These are phyloP conservation scores for Ogataea paraovalis DNA, from an alignment of 805 yeast species.

Conservation along the genomic window DNA sequence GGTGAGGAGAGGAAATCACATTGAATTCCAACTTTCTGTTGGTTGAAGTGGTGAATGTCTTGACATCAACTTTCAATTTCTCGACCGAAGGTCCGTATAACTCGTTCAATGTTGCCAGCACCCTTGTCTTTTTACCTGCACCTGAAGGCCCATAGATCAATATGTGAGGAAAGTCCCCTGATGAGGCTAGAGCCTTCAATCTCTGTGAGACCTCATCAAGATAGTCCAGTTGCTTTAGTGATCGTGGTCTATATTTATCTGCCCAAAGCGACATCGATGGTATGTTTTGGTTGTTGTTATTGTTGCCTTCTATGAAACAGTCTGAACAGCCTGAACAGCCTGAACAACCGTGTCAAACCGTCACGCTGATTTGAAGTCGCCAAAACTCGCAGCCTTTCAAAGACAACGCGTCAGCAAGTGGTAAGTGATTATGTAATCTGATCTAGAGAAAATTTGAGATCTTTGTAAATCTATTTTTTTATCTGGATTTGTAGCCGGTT, in stretches of 20 bases:
- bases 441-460: not conserved
- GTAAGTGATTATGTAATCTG: too few species aligned
- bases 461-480: not conserved
- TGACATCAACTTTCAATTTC: constrained; percentile 83
- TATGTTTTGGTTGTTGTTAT: not conserved
- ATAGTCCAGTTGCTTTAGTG: constrained; percentile 58
- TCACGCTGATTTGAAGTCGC: not conserved
- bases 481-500: too few species aligned
- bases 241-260: constrained; percentile 83
- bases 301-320: too few species aligned
- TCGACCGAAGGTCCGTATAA: constrained; percentile 82
- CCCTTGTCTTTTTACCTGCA: constrained; percentile 94
- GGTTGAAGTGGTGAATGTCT: constrained; percentile 69
- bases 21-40: constrained; percentile 84
- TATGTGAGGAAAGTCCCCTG: constrained; percentile 91
- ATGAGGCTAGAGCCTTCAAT: constrained; percentile 44
- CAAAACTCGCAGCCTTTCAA: not conserved
- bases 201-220: constrained; percentile 63
- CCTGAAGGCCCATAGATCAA: constrained; percentile 95
- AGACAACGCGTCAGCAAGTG: too few species aligned
- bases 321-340: too few species aligned
- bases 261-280: constrained; percentile 88
- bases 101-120: constrained; percentile 71
- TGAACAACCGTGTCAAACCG: too few species aligned
- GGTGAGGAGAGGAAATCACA: constrained; percentile 87